Conservation (phyloP, 2,329 filamentous ascomycete species). For the Tolypocladium amazonense region DNA sequence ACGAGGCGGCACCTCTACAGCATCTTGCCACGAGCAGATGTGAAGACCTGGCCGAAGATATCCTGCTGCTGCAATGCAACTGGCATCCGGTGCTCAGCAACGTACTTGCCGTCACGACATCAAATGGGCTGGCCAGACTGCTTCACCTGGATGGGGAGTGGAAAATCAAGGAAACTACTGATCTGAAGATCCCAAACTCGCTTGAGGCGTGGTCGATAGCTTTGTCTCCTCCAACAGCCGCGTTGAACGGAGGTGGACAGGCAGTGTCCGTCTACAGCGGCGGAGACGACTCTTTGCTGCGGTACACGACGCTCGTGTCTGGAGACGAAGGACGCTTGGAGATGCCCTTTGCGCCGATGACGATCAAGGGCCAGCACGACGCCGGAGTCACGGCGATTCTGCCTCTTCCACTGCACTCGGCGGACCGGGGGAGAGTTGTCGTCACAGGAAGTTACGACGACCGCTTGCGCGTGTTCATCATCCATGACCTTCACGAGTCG, state of each 20-base stretch:
- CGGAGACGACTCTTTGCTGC: constrained; percentile 61
- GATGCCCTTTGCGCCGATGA: constrained; percentile 14
- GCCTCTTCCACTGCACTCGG: constrained; percentile 40
- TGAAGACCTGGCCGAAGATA: constrained; percentile 39
- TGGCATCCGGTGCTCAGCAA: constrained; percentile 53
- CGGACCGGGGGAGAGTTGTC: constrained; percentile 43
- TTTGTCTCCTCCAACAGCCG: constrained; percentile 32
- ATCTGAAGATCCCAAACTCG: constrained; percentile 35
- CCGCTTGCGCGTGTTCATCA: constrained; percentile 55
- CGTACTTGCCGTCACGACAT: constrained; percentile 60
- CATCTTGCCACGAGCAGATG: constrained; percentile 34
- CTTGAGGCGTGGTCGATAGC: constrained; percentile 68
- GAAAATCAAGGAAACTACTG: constrained; percentile 20
- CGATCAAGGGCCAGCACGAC: constrained; percentile 44
- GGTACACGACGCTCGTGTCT: constrained; percentile 29
- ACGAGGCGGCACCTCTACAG: constrained; percentile 21
- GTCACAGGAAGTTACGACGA: constrained; percentile 93
- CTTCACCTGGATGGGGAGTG: constrained; percentile 35
- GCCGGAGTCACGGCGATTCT: constrained; percentile 84
- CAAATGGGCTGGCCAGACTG: constrained; percentile 52
- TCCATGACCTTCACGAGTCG: constrained; percentile 28
- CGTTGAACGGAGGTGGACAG: constrained; percentile 11
- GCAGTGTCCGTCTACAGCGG: constrained; percentile 49
- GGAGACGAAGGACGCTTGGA: constrained; percentile 5
- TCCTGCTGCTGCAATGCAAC: constrained; percentile 60